Evolutionary conservation across 768 basidiomycete genomes (phyloP).

Genomic region (Postia placenta): DNA sequence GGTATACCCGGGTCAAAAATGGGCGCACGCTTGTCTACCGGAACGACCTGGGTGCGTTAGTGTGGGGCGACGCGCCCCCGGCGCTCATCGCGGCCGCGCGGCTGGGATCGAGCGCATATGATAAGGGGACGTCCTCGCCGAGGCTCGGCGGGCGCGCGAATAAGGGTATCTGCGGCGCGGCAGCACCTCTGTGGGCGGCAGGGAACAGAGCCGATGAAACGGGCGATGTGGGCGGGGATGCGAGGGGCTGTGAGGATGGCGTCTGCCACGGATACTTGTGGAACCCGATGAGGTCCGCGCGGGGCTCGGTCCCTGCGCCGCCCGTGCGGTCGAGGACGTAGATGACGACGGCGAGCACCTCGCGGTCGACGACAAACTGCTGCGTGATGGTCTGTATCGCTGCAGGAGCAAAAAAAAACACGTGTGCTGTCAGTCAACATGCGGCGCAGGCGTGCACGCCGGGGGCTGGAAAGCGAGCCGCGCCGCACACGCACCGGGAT

Average conservation of each 20-base stretch:
- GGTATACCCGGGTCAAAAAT: too few relatives aligned
- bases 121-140: background rate
- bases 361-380: conserved; percentile 61
- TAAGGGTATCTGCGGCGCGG: background rate
- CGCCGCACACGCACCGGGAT: conserved; percentile 45
- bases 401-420: conserved; percentile 17
- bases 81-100: background rate
- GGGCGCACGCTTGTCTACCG: too few relatives aligned
- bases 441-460: conserved; percentile 4
- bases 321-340: conserved; percentile 61
- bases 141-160: background rate
- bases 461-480: conserved; percentile 5
- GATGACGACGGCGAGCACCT: conserved; percentile 54
- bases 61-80: background rate
- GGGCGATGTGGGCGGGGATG: conserved; percentile 10
- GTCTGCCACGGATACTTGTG: conserved; percentile 32
- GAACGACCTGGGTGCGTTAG: background rate
- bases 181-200: background rate
- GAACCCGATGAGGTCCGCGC: conserved; percentile 54
- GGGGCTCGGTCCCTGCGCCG: conserved; percentile 41
- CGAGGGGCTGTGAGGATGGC: conserved; percentile 22
- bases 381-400: conserved; percentile 57
- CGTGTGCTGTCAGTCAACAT: conserved; percentile 26
- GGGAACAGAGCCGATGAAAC: background rate
- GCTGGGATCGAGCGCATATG: background rate